Percentiles rank a stretch among this genome's conserved stretches.
These are phyloP conservation scores for Pseudohalonectria lignicola DNA, from an alignment of 2,329 filamentous ascomycete species.

Conservation along the genomic window DNA sequence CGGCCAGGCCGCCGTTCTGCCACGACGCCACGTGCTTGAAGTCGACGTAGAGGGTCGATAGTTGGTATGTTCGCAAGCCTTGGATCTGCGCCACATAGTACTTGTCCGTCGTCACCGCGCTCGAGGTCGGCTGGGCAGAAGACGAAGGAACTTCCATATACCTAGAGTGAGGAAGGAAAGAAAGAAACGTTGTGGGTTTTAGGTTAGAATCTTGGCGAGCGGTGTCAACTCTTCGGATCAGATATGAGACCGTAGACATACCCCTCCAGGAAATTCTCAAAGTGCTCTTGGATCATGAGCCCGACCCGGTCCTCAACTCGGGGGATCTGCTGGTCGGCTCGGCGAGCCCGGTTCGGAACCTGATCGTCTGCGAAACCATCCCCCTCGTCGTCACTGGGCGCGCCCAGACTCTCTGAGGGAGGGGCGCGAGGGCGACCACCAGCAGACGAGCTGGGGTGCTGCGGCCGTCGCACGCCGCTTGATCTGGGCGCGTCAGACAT, in stretches of 20 bases:
- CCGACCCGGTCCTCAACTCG: constrained; percentile 69
- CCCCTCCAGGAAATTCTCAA: constrained; percentile 72
- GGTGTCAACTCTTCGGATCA: no score
- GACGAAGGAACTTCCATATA: constrained; percentile 60
- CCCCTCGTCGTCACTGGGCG: constrained; percentile 49
- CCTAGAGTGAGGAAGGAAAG: no score
- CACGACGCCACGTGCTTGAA: constrained; percentile 72
- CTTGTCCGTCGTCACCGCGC: constrained; percentile 61
- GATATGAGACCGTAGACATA: constrained; percentile 25
- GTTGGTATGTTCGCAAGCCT: constrained; percentile 58
- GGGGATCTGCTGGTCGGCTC: constrained; percentile 45
- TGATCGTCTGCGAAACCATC: constrained; percentile 56
- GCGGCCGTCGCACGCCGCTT: constrained; percentile 24
- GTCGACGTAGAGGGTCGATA: constrained; percentile 83
- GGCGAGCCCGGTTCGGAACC: constrained; percentile 39
- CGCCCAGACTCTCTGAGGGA: constrained; percentile 51
- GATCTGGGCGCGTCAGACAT: constrained; percentile 44
- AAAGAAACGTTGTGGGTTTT: no score
- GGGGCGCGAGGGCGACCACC: constrained; percentile 41
- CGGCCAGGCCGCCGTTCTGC: constrained; percentile 70
- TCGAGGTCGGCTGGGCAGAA: constrained; percentile 54
- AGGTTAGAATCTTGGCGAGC: no score
- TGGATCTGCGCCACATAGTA: constrained; percentile 81
- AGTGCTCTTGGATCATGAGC: constrained; percentile 62
- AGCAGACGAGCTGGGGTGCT: constrained; percentile 38